phyloP scores from a whole-genome alignment of 169 alveolate species.

The Cystoisospora suis region DNA sequence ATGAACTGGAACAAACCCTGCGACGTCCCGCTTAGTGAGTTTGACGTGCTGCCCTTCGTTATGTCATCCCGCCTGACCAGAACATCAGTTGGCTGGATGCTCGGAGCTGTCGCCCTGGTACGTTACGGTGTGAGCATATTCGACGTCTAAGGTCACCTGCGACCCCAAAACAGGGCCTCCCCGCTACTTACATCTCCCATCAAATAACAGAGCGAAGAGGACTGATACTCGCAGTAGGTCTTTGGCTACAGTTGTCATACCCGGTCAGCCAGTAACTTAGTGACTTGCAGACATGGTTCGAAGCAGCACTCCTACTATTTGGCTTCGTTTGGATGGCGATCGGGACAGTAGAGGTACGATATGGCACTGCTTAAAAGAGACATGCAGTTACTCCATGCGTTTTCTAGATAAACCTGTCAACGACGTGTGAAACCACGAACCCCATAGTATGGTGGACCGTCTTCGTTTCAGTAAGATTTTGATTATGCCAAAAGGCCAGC shows the following conservation, averaged over 20 bases:
- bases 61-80: too few species aligned
- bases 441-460: conserved; percentile 67
- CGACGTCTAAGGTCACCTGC: too few species aligned
- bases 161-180: conserved; percentile 65
- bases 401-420: conserved; percentile 62
- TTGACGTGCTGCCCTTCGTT: too few species aligned
- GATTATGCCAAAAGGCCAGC: background rate
- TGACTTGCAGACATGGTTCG: conserved; percentile 35
- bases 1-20: conserved; percentile 28
- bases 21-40: conserved; percentile 65
- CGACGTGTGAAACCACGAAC: conserved; percentile 62
- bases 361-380: background rate
- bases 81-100: conserved; percentile 44
- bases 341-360: conserved; percentile 62
- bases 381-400: background rate
- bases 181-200: conserved; percentile 60
- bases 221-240: conserved; percentile 51
- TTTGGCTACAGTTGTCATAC: too few species aligned
- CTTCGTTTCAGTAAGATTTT: conserved; percentile 51
- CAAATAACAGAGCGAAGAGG: conserved; percentile 41
- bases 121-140: too few species aligned
- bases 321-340: conserved; percentile 63
- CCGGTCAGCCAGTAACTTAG: background rate
- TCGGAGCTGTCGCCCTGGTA: conserved; percentile 56
- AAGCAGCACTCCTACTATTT: conserved; percentile 44